A percentile compares a stretch with the other conserved stretches of the same genome.
These are phyloP conservation scores for Dactylonectria estremocensis DNA, from an alignment of 2,329 filamentous ascomycete species.

Conservation along the genomic window DNA sequence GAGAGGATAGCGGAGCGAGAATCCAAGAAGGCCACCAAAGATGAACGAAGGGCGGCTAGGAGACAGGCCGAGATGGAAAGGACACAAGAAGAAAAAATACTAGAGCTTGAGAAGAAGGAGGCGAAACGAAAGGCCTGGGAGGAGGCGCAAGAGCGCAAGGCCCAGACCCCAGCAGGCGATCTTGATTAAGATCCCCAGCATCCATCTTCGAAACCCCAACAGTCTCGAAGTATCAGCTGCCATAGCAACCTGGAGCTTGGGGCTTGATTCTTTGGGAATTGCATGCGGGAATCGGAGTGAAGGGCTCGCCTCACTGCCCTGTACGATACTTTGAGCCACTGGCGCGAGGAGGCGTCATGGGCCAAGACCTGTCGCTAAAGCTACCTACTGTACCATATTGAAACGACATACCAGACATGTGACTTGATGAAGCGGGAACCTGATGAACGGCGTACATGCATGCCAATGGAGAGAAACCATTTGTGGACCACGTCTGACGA, in stretches of 20 bases:
- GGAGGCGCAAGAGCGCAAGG: slow-evolving; percentile 37
- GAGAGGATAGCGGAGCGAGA: slow-evolving; percentile 72
- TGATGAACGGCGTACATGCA: slow-evolving; percentile 16
- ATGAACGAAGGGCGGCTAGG: slow-evolving; percentile 63
- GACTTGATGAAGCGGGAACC: slow-evolving; percentile 27
- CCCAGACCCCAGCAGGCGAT: slow-evolving; percentile 34
- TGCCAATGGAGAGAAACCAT: background rate
- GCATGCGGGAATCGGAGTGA: slow-evolving; percentile 12
- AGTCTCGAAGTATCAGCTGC: background rate
- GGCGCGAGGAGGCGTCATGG: slow-evolving; percentile 27
- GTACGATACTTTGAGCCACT: slow-evolving; percentile 39
- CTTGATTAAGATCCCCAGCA: slow-evolving; percentile 27
- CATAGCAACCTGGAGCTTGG: background rate
- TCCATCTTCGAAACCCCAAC: background rate
- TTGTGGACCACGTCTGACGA: slow-evolving; percentile 17
- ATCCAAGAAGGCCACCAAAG: slow-evolving; percentile 70
- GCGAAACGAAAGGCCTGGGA: slow-evolving; percentile 45
- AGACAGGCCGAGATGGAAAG: slow-evolving; percentile 44
- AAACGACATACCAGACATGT: slow-evolving; percentile 38
- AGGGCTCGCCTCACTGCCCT: slow-evolving; percentile 26
- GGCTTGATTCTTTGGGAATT: background rate
- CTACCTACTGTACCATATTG: slow-evolving; percentile 42
- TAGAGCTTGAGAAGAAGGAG: slow-evolving; percentile 44
- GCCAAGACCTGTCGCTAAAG: slow-evolving; percentile 30
- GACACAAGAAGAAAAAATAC: slow-evolving; percentile 47